A percentile compares a stretch with the other conserved stretches of the same genome.
Conservation (phyloP, 192 early-diverging fungal species). For the Mortierella claussenii region DNA sequence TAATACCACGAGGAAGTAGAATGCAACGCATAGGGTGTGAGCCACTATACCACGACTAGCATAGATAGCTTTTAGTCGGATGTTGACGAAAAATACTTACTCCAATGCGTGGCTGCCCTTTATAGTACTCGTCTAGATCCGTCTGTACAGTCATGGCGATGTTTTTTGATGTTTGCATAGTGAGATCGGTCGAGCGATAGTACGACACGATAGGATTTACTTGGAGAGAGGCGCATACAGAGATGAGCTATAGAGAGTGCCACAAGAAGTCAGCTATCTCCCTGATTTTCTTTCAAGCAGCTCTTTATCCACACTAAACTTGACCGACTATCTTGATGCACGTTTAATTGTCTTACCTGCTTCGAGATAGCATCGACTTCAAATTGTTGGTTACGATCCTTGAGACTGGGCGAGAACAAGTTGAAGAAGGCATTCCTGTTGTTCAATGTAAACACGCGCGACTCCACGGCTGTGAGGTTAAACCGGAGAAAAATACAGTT, state of each 20-base stretch:
- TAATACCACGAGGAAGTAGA: no score
- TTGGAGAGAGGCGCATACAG: slow-evolving; percentile 87
- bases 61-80: no score
- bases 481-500: neutral
- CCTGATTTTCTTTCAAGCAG: no score
- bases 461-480: slow-evolving; percentile 40
- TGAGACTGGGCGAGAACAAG: slow-evolving; percentile 31
- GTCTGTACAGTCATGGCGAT: slow-evolving; percentile 85
- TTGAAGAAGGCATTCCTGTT: slow-evolving; percentile 49
- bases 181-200: slow-evolving; percentile 77
- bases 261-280: slow-evolving; percentile 4
- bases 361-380: slow-evolving; percentile 43
- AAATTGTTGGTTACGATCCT: slow-evolving; percentile 20
- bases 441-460: slow-evolving; percentile 30
- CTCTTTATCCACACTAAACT: no score
- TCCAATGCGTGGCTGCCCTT: slow-evolving; percentile 72
- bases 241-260: slow-evolving; percentile 71
- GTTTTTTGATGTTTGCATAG: slow-evolving; percentile 70
- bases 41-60: no score
- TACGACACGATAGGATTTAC: slow-evolving; percentile 96
- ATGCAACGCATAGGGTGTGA: no score
- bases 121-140: slow-evolving; percentile 86
- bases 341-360: slow-evolving; percentile 39
- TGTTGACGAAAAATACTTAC: slow-evolving; percentile 28
- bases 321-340: no score